phyloP scores from a whole-genome alignment of 164 flowering plant genomes.

The Vitis vinifera region DNA sequence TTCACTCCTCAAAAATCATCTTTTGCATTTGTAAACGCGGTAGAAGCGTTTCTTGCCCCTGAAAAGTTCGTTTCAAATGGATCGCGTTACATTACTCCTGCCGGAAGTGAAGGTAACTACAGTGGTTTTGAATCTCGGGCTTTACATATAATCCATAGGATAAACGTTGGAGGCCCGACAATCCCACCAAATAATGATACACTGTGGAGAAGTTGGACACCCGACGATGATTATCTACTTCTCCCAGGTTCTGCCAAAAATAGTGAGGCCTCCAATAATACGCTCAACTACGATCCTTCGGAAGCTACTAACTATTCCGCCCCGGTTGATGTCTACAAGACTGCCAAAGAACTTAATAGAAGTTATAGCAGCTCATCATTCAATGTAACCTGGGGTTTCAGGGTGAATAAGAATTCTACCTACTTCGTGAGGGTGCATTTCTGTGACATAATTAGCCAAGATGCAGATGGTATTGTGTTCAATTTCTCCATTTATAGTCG shows the following conservation, averaged over 20 bases:
- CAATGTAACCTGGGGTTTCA: too few relatives aligned
- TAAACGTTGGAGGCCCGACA: constrained; percentile 11
- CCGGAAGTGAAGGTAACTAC: background rate
- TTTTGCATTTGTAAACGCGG: constrained; percentile 20
- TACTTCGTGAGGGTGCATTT: too few relatives aligned
- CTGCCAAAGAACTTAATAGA: too few relatives aligned
- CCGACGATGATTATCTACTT: constrained; percentile 4
- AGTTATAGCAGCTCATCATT: too few relatives aligned
- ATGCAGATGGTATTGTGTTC: too few relatives aligned
- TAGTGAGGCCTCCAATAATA: background rate
- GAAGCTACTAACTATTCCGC: too few relatives aligned
- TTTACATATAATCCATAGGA: constrained; percentile 7
- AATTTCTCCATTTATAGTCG: too few relatives aligned
- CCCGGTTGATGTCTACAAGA: too few relatives aligned
- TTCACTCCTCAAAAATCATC: constrained; percentile 4
- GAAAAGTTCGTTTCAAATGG: background rate
- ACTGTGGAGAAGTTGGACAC: constrained; percentile 13
- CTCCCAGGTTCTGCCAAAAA: background rate
- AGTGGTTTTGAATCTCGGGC: background rate
- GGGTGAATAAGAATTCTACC: too few relatives aligned
- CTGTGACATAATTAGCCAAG: too few relatives aligned
- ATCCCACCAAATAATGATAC: background rate
- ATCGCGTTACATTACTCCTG: background rate
- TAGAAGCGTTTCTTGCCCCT: constrained; percentile 8
- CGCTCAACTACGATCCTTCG: background rate